Conservation (phyloP, 306 rosid species). For the Acacia confusa region DNA sequence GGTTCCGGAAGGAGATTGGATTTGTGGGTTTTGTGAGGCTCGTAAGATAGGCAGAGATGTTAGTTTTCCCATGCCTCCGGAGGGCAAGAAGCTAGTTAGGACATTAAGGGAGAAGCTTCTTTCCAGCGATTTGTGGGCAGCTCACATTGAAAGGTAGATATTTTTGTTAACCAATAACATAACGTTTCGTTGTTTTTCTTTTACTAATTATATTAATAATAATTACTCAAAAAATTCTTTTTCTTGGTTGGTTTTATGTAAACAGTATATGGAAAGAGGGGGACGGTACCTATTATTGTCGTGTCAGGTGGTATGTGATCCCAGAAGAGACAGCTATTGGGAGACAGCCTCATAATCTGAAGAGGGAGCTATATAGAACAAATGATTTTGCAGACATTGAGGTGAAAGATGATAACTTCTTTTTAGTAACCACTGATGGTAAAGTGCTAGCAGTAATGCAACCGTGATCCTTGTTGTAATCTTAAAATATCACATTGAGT, state of each 20-base stretch:
- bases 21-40: constrained; percentile 71
- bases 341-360: constrained; percentile 85
- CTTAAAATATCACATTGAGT: neutral
- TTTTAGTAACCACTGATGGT: constrained; percentile 18
- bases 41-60: constrained; percentile 59
- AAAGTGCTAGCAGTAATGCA: constrained; percentile 13
- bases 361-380: constrained; percentile 81
- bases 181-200: neutral
- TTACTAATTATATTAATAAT: neutral
- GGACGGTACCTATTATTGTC: constrained; percentile 72
- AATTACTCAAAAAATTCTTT: neutral
- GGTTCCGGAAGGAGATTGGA: constrained; percentile 94
- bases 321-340: constrained; percentile 92
- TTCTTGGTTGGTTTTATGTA: constrained; percentile 23
- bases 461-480: neutral
- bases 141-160: constrained; percentile 55
- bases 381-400: constrained; percentile 85
- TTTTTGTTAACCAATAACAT: neutral
- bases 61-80: constrained; percentile 55
- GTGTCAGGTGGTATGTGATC: constrained; percentile 76
- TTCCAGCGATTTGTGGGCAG: constrained; percentile 86
- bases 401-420: constrained; percentile 43
- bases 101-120: constrained; percentile 89
- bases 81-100: constrained; percentile 65
- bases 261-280: constrained; percentile 83